Evolutionary conservation across 306 rosid species (phyloP).

Genomic region (Albizia julibrissin): DNA sequence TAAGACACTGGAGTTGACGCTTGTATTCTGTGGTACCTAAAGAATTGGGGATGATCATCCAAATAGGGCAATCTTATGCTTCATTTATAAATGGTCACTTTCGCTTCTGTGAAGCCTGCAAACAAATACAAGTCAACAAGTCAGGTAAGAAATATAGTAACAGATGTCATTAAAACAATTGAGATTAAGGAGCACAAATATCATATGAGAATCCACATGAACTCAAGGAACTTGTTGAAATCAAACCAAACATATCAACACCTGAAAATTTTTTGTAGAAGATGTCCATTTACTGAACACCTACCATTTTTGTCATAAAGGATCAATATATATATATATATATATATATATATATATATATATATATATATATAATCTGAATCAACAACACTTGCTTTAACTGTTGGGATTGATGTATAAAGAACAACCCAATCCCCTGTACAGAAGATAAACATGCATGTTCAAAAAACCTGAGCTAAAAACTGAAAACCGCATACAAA

Average conservation of each 20-base stretch:
- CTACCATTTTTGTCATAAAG: neutral
- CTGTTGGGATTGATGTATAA: neutral
- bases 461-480: neutral
- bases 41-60: constrained; percentile 23
- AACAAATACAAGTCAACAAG: constrained; percentile 33
- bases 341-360: too few relatives aligned
- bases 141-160: constrained; percentile 30
- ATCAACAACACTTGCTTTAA: neutral
- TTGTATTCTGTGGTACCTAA: constrained; percentile 34
- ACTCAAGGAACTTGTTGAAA: neutral
- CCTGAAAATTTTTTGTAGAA: neutral
- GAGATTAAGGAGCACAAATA: neutral
- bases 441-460: neutral
- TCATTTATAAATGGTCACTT: constrained; percentile 24
- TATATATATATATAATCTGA: neutral
- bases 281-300: neutral
- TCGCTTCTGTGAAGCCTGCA: constrained; percentile 75
- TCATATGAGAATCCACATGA: constrained; percentile 8
- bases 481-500: neutral
- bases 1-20: constrained; percentile 5
- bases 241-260: neutral
- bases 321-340: neutral
- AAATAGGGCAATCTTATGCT: constrained; percentile 14
- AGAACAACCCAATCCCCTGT: neutral
- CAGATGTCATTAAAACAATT: constrained; percentile 3